phyloP scores from a whole-genome alignment of 108 stramenopile genomes.

The Nannochloropsis gaditana region DNA sequence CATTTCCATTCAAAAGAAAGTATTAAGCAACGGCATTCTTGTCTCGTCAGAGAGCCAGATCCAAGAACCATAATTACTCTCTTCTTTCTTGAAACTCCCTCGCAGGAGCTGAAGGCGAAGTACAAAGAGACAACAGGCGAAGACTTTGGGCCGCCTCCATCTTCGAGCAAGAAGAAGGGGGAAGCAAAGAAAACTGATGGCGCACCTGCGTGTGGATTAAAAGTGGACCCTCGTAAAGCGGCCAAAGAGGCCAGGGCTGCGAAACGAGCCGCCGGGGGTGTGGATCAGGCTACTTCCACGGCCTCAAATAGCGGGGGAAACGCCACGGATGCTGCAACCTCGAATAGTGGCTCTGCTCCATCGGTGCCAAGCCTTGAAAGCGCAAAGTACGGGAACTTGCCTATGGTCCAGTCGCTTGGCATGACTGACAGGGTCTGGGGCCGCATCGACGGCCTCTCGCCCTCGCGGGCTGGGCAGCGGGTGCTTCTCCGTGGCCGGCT shows the following conservation, averaged over 20 bases:
- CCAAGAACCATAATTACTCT: no score
- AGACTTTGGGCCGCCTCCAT: constrained; percentile 21
- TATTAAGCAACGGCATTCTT: constrained; percentile 26
- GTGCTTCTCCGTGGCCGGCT: neutral
- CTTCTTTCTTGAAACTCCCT: neutral
- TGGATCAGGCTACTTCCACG: neutral
- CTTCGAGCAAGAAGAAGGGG: constrained; percentile 30
- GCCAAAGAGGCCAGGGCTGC: neutral
- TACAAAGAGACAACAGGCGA: constrained; percentile 30
- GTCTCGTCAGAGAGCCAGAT: neutral
- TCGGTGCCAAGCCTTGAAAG: neutral
- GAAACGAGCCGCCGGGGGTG: neutral
- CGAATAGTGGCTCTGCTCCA: neutral
- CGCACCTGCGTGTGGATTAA: neutral
- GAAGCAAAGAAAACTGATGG: neutral
- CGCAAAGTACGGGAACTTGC: neutral
- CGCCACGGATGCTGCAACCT: neutral
- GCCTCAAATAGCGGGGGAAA: neutral
- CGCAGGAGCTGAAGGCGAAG: constrained; percentile 26
- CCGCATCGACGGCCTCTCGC: neutral
- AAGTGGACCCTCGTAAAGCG: neutral
- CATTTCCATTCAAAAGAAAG: neutral
- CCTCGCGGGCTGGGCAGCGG: neutral
- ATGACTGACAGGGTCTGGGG: neutral
- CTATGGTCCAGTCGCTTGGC: neutral